phyloP scores from a whole-genome alignment of 768 basidiomycete species.

The Cubamyces sp. region DNA sequence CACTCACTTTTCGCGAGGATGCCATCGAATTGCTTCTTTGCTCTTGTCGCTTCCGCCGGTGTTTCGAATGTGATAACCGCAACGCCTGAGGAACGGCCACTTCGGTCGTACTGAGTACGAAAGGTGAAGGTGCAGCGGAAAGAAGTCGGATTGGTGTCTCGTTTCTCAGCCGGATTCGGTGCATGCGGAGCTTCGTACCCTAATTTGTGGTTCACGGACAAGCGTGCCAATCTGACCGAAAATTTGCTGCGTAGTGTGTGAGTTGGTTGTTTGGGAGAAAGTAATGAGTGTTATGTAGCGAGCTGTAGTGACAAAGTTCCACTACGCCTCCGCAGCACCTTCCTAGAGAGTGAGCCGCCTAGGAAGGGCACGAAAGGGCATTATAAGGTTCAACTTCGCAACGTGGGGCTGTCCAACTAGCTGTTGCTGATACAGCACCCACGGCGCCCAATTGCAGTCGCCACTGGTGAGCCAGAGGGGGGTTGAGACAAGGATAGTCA shows the following conservation, averaged over 20 bases:
- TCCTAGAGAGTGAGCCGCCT: too few species aligned
- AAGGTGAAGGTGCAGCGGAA: slow-evolving; percentile 45
- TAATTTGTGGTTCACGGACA: slow-evolving; percentile 89
- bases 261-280: background rate
- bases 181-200: slow-evolving; percentile 73
- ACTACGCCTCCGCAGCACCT: too few species aligned
- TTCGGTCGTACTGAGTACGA: slow-evolving; percentile 86
- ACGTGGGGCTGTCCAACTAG: too few species aligned
- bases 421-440: too few species aligned
- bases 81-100: slow-evolving; percentile 87
- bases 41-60: slow-evolving; percentile 74
- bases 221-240: slow-evolving; percentile 94
- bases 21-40: slow-evolving; percentile 85
- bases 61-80: slow-evolving; percentile 84
- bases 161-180: slow-evolving; percentile 58
- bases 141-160: slow-evolving; percentile 48
- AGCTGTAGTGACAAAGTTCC: too few species aligned
- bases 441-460: too few species aligned
- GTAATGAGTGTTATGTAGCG: too few species aligned
- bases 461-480: too few species aligned
- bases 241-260: slow-evolving; percentile 58
- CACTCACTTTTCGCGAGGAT: slow-evolving; percentile 82
- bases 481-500: too few species aligned
- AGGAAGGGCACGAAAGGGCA: too few species aligned
- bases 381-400: too few species aligned